Evolutionary conservation across 2,329 filamentous ascomycete genomes (phyloP), one percentile per base, ranked within the genome.

Genomic region (Fusarium solani-melongenae): DNA sequence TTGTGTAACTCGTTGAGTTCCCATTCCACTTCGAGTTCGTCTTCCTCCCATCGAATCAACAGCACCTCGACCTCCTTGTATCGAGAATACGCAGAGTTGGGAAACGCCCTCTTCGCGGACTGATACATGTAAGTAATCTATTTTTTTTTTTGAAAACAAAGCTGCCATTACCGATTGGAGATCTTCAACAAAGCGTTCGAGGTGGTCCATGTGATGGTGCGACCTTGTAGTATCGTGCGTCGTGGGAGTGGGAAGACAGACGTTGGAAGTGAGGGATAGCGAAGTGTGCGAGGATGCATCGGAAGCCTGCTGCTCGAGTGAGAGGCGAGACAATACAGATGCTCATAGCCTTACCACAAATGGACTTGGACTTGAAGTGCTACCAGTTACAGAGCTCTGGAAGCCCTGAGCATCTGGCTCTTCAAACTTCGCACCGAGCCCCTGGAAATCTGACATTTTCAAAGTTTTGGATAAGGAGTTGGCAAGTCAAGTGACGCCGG

Each of bases 221-320:
- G 76, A 78, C 46, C 69, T 78, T 62, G 72, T 75, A 8, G 76
- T 78, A 57, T 78, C 76, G 67, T 78, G 76, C 4, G 76, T 78
- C 15, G 73, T 64, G 14, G 73, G 68, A 11, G 73, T 67, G 36
- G 74, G 76, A 8, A 77, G 66, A 17, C 63, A 77, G 22, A 70
- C 64, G 39, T 76, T 71, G 31, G 76, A 77, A 15, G 63, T 66
- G 20, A 78, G 59, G 36, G 76, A 78, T 11, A 78, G 34, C 3
- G 76, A 78, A 31, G 76, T 78, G 24, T 78, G 69, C 4, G 76
- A 78, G 14, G 76, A 78, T 34, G 76, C 68, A 51, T 72, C 76
- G n/a, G 76, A 78, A n/a, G 76, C 55, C 55, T 78, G 71, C 75
- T 77, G 33, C 20, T 55, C 29, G 31, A 55, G 58, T 78, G 4